Evolutionary conservation across 768 basidiomycete genomes (phyloP).

Genomic region (Russula griseocarnosa): DNA sequence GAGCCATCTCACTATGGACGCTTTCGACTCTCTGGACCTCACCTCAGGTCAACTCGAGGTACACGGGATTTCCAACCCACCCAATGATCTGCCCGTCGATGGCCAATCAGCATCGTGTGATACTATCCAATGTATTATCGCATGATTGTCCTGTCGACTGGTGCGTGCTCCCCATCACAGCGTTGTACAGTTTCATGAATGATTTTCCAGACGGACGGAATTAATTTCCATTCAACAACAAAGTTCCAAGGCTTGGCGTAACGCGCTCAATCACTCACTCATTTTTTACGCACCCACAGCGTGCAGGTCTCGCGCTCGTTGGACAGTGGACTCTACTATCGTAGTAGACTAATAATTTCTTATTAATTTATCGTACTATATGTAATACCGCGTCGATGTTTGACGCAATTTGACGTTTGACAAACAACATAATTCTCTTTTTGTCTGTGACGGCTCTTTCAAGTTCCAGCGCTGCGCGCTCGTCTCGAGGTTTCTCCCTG

Average conservation of each 20-base stretch:
- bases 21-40: background rate
- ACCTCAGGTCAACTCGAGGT: background rate
- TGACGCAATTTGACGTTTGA: too few relatives aligned
- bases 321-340: background rate
- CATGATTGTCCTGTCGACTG: background rate
- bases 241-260: background rate
- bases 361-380: too few relatives aligned
- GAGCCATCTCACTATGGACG: background rate
- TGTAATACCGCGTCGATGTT: background rate
- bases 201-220: background rate
- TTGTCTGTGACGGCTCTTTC: background rate
- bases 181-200: background rate
- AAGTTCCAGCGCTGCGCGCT: background rate
- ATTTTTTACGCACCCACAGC: background rate
- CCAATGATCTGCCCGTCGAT: background rate
- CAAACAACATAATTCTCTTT: too few relatives aligned
- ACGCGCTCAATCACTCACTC: background rate
- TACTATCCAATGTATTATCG: background rate
- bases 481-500: background rate
- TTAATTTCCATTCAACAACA: too few relatives aligned
- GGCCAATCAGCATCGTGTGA: fast-evolving
- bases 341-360: too few relatives aligned
- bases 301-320: constrained; percentile 5
- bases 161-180: background rate
- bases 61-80: background rate